phyloP scores from a whole-genome alignment of 371 early-diverging fungal genomes.

The Lichtheimia ramosa region DNA sequence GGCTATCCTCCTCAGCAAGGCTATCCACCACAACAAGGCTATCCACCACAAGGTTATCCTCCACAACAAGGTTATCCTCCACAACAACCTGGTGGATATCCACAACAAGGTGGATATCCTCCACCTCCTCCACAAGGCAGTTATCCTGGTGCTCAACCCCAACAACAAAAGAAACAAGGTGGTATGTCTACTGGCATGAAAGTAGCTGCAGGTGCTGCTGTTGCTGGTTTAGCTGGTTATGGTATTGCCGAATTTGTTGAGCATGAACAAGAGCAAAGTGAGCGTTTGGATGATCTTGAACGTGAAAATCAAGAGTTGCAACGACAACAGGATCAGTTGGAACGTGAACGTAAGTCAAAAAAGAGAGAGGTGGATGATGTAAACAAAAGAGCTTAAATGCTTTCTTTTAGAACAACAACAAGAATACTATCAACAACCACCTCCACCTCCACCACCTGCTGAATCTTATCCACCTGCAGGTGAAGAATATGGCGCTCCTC shows the following conservation, averaged over 20 bases:
- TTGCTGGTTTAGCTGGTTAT: constrained; percentile 37
- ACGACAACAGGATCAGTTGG: constrained; percentile 12
- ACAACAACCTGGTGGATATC: neutral
- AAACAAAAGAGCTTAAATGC: too few species aligned
- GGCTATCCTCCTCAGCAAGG: constrained; percentile 11
- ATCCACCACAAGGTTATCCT: constrained; percentile 1
- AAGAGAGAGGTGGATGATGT: too few species aligned
- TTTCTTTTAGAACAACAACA: constrained; percentile 4
- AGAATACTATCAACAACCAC: constrained; percentile 8
- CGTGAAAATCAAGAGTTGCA: constrained; percentile 14
- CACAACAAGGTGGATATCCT: neutral
- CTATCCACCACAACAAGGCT: constrained; percentile 5
- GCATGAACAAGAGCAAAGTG: constrained; percentile 37
- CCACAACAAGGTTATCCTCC: constrained; percentile 5
- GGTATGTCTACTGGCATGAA: constrained; percentile 47
- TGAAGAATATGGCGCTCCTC: constrained; percentile 8
- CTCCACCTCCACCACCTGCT: constrained; percentile 12
- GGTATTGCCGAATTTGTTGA: constrained; percentile 43
- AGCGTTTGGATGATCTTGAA: constrained; percentile 18
- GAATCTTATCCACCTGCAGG: constrained; percentile 5
- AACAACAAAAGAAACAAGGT: constrained; percentile 3
- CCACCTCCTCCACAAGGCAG: constrained; percentile 5
- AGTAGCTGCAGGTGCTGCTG: constrained; percentile 41
- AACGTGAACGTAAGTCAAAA: constrained; percentile 14
- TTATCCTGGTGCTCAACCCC: constrained; percentile 7